These are phyloP conservation scores for Solanum acaule DNA, from an alignment of 257 asterid species.

Conservation along the genomic window DNA sequence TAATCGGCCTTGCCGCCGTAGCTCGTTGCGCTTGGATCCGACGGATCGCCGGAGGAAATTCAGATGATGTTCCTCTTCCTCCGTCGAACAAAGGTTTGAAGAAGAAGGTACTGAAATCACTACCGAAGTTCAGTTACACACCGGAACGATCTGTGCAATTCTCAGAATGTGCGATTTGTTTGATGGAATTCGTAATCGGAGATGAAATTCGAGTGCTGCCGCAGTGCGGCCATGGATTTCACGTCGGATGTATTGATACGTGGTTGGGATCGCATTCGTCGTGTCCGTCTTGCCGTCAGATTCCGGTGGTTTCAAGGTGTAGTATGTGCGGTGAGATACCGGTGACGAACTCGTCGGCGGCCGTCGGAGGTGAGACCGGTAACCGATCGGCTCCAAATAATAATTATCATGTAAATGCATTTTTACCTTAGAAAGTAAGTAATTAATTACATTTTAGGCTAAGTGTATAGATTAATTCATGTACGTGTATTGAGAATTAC, in stretches of 20 bases:
- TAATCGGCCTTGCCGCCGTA: slow-evolving; percentile 12
- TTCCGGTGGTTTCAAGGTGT: slow-evolving; percentile 10
- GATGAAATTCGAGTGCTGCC: slow-evolving; percentile 13
- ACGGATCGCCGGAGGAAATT: background rate
- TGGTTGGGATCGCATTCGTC: slow-evolving; percentile 22
- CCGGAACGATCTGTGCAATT: background rate
- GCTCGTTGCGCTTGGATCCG: slow-evolving; percentile 22
- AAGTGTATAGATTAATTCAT: background rate
- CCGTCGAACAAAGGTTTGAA: slow-evolving; percentile 12
- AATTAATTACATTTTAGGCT: background rate
- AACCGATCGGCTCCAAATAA: background rate
- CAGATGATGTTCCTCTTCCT: background rate
- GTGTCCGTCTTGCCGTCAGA: slow-evolving; percentile 21
- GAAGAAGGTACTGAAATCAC: slow-evolving; percentile 11
- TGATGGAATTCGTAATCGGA: slow-evolving; percentile 10
- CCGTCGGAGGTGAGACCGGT: background rate
- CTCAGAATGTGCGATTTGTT: slow-evolving; percentile 21
- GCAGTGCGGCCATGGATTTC: slow-evolving; percentile 24
- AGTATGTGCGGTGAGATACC: slow-evolving; percentile 15
- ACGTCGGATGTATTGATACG: slow-evolving; percentile 19
- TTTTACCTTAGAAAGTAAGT: background rate
- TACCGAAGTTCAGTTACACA: slow-evolving; percentile 12
- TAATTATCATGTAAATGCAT: slow-evolving; percentile 5
- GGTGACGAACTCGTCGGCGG: background rate
- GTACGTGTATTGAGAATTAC: background rate